phyloP scores from a whole-genome alignment of 1,284 basidiomycete species.

The Polyporus tsugae region DNA sequence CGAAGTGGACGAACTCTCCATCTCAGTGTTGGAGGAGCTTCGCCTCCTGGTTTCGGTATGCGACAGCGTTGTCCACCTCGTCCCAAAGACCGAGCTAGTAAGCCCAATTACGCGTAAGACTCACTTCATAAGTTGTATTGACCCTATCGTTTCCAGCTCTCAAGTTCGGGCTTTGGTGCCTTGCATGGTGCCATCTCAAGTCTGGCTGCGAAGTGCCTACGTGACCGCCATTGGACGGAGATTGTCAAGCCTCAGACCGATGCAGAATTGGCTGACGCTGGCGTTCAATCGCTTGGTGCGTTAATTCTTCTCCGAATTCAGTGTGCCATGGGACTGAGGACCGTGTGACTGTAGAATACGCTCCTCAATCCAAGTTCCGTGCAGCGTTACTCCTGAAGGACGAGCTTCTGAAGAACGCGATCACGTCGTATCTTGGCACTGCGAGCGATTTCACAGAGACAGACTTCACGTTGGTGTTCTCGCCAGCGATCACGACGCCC shows the following conservation, averaged over 20 bases:
- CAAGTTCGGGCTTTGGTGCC: conserved; percentile 81
- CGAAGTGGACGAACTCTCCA: conserved; percentile 67
- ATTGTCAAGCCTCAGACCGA: conserved; percentile 76
- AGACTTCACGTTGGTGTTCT: conserved; percentile 71
- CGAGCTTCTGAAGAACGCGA: conserved; percentile 62
- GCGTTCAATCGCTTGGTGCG: conserved; percentile 61
- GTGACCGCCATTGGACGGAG: conserved; percentile 65
- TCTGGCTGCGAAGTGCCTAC: conserved; percentile 81
- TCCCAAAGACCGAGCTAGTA: conserved; percentile 83
- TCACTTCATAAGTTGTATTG: background rate
- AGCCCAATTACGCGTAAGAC: conserved; percentile 38
- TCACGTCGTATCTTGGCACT: conserved; percentile 71
- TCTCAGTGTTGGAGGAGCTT: conserved; percentile 78
- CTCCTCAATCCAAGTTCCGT: conserved; percentile 64
- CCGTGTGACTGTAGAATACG: conserved; percentile 52
- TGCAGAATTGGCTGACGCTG: conserved; percentile 66
- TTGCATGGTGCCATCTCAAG: conserved; percentile 85
- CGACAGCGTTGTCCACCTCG: conserved; percentile 67
- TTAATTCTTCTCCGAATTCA: conserved; percentile 29
- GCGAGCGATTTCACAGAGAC: conserved; percentile 79
- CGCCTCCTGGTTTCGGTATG: conserved; percentile 80
- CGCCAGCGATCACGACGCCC: conserved; percentile 61
- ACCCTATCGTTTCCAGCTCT: conserved; percentile 48
- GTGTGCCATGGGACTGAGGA: background rate
- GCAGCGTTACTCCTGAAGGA: conserved; percentile 60